Evolutionary conservation across 2,329 filamentous ascomycete species (phyloP).

Genomic region (Clonostachys rosea): DNA sequence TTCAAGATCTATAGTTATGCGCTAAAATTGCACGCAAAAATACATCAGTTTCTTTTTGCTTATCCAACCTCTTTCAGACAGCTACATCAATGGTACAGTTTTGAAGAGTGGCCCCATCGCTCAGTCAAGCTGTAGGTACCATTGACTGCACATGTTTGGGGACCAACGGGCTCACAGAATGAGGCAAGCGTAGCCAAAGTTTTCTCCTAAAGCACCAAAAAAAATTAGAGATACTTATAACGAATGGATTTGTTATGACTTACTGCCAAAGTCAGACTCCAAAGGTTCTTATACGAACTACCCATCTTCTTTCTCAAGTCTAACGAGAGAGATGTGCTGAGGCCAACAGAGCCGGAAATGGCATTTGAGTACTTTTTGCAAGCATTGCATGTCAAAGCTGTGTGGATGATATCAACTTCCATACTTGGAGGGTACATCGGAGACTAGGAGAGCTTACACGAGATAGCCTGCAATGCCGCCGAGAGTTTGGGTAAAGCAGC

Average conservation of each 20-base stretch:
- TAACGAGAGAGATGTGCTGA: background rate
- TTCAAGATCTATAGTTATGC: too few relatives aligned
- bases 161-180: background rate
- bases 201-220: too few relatives aligned
- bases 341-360: background rate
- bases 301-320: background rate
- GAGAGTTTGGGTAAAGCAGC: background rate
- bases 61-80: too few relatives aligned
- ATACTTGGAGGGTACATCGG: background rate
- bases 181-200: background rate
- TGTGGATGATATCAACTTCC: background rate
- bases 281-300: background rate
- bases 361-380: conserved; percentile 1
- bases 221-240: too few relatives aligned
- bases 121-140: too few relatives aligned
- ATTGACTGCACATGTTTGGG: background rate
- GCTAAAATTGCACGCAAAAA: too few relatives aligned
- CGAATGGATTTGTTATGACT: background rate
- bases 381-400: conserved; percentile 1
- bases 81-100: too few relatives aligned
- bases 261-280: background rate
- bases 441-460: background rate
- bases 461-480: background rate
- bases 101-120: too few relatives aligned
- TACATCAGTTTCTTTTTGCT: too few relatives aligned